phyloP scores from a whole-genome alignment of 208 protist genomes.

The Endotrypanum monterogeii region DNA sequence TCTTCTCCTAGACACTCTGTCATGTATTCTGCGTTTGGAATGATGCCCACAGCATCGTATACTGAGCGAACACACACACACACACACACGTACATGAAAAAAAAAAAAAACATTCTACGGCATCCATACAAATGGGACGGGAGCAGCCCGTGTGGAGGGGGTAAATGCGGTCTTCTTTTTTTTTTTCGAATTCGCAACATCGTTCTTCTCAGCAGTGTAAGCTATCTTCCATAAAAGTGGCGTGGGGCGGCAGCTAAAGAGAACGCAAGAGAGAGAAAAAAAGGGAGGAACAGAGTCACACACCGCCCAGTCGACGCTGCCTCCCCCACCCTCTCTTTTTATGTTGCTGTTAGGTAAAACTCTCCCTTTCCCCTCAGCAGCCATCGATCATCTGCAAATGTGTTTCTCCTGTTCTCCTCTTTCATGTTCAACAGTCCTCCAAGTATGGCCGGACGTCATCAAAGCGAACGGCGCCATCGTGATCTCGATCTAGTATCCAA shows the following conservation, averaged over 20 bases:
- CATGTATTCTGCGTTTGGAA: background rate
- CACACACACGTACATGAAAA: too few species aligned
- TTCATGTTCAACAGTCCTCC: background rate
- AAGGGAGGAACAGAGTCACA: background rate
- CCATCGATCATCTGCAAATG: background rate
- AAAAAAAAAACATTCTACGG: too few species aligned
- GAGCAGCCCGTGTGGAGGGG: too few species aligned
- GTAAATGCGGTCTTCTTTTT: too few species aligned
- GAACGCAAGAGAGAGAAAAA: background rate
- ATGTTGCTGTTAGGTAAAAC: too few species aligned
- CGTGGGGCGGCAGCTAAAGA: background rate
- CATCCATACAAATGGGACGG: too few species aligned
- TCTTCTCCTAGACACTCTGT: background rate
- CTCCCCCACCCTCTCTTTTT: too few species aligned
- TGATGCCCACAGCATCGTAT: background rate
- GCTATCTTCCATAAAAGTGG: background rate
- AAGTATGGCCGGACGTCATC: conserved; percentile 45
- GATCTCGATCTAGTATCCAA: conserved; percentile 51
- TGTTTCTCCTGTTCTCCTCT: background rate
- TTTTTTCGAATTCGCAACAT: too few species aligned
- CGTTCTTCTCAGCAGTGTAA: too few species aligned
- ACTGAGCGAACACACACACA: background rate
- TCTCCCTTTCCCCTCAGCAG: background rate
- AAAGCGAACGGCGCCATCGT: conserved; percentile 57
- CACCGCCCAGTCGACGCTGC: too few species aligned